These are phyloP conservation scores for Ustilago vetiveriae DNA, from an alignment of 1,284 basidiomycete genomes.

Conservation along the genomic window DNA sequence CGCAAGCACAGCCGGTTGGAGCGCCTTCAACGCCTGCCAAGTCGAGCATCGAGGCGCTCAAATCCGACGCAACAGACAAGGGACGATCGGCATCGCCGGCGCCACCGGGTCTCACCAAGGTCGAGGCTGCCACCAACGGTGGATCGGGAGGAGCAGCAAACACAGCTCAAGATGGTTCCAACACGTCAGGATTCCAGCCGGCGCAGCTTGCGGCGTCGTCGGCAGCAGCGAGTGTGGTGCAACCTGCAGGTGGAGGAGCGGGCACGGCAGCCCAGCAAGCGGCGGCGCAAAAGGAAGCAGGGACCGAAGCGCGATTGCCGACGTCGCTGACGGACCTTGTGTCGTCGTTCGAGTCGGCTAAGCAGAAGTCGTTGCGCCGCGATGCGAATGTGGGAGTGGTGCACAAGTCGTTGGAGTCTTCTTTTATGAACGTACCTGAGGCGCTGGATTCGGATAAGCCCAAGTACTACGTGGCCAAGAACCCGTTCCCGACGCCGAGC, in stretches of 20 bases:
- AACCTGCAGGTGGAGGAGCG: conserved; percentile 54
- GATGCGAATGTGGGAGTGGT: conserved; percentile 77
- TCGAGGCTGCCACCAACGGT: conserved; percentile 16
- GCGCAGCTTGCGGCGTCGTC: conserved; percentile 66
- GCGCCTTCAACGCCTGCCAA: conserved; percentile 21
- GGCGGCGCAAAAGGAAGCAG: conserved; percentile 52
- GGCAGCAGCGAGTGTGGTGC: conserved; percentile 68
- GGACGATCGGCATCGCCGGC: conserved; percentile 39
- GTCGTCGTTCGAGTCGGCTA: conserved; percentile 88
- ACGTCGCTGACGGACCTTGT: conserved; percentile 91
- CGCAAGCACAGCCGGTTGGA: conserved; percentile 4
- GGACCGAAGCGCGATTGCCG: conserved; percentile 70
- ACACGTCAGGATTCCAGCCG: conserved; percentile 42
- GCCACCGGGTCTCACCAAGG: conserved; percentile 38
- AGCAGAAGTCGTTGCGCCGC: conserved; percentile 90
- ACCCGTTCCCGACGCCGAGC: conserved; percentile 87
- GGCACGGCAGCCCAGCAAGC: conserved; percentile 49
- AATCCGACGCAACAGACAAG: conserved; percentile 23
- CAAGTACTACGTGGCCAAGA: conserved; percentile 94
- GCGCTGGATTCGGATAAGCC: conserved; percentile 77
- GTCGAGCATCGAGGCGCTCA: conserved; percentile 25
- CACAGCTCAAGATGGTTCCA: background rate
- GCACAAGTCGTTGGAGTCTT: conserved; percentile 89
- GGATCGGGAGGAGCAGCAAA: conserved; percentile 2
- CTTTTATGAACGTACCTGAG: conserved; percentile 86